Base-by-base conservation (phyloP, 2,329 filamentous ascomycete genomes). In the Phialophora verrucosa region DNA sequence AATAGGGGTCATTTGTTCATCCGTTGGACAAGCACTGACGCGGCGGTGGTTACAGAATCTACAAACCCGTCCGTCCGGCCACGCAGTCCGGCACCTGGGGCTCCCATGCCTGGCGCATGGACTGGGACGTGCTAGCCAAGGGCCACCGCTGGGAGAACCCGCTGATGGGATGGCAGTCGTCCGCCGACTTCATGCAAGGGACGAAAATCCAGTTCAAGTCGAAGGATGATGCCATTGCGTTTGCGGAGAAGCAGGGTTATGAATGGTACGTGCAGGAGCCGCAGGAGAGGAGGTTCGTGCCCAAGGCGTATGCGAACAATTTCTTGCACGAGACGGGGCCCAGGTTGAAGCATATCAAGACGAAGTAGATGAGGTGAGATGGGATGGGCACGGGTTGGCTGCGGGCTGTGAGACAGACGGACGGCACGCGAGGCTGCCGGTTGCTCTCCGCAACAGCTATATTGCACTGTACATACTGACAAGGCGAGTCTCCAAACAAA, bases 251-350 rank as follows among this genome's bases (percentile, higher is more conserved):
- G 86, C 95, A 99, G 80, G 95, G 96, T 42, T 99, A 99, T 78
- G 94, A 99, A 78, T 99, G 97, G 81, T 98, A 95, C 78, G 93
- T 99, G 27, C 95, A 98, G 84, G 95, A 98, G 82, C 94, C 95
- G 42, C 96, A 97, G 76, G 87, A 88, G 80, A 88, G 95, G 76
- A 91, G 90, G 76, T 90, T 97, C 74, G 83, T 88, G 17, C 91
- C 93, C 68, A 99, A 99, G 87, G 91, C 92, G 11, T 99, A 99
- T 79, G 94, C 95, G 68, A 96, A 96, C 81, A 97, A 98, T 83
- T 99, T 98, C 80, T 77, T 93, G 70, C 93, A 96, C 83, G 88
- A 88, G 69, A 83, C 91, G 12, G 65, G 63, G 12, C 53, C 68
- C 20, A 53, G 49, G 47, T 83, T 98, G 78, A 98, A 97, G 86